Evolutionary conservation across 805 yeast species (phyloP).

Genomic region (Candida tallmaniae): DNA sequence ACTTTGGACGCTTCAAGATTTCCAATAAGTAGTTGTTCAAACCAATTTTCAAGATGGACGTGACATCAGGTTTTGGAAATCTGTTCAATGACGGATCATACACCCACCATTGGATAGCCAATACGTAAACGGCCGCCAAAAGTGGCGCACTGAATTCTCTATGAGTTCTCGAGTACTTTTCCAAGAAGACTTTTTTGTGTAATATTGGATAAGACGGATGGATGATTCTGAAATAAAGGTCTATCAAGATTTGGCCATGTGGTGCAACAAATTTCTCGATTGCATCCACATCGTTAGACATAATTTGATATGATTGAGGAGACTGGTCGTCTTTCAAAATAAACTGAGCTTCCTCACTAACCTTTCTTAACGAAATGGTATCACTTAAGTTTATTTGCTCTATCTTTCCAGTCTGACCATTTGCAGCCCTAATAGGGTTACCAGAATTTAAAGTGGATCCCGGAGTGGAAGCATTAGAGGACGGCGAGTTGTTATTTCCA

Average conservation of each 20-base stretch:
- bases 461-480: conserved; percentile 37
- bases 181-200: conserved; percentile 87
- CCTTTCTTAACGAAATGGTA: conserved; percentile 68
- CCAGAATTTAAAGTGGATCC: conserved; percentile 4
- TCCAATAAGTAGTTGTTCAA: conserved; percentile 70
- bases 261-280: conserved; percentile 89
- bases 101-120: conserved; percentile 95
- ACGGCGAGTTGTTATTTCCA: conserved; percentile 16
- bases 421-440: conserved; percentile 2
- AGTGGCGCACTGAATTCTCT: conserved; percentile 89
- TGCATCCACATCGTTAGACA: conserved; percentile 75
- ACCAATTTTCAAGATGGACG: conserved; percentile 40
- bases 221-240: conserved; percentile 75
- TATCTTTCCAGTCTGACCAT: conserved; percentile 36
- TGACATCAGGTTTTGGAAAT: conserved; percentile 74
- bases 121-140: conserved; percentile 82
- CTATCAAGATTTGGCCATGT: conserved; percentile 77
- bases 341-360: conserved; percentile 71
- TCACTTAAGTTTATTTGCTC: conserved; percentile 77
- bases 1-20: conserved; percentile 78
- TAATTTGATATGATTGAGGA: conserved; percentile 58
- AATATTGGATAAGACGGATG: conserved; percentile 91
- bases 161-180: conserved; percentile 85
- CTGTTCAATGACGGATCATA: conserved; percentile 73
- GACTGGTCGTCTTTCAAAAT: conserved; percentile 77